Evolutionary conservation across 768 basidiomycete species (phyloP), one percentile per base, ranked within the genome.

Genomic region (Clitopilus hobsonii): DNA sequence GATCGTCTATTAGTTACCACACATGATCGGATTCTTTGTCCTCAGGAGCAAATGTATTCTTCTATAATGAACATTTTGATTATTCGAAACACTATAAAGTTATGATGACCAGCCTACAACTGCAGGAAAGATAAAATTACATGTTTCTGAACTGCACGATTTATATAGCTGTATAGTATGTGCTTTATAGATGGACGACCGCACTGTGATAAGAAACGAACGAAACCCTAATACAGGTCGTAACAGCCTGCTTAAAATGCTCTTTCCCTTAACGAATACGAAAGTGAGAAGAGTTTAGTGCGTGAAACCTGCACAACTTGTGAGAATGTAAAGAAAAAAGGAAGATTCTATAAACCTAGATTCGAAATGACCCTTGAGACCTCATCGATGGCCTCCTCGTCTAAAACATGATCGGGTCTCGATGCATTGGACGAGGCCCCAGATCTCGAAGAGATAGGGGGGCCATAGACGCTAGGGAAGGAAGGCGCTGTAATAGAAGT

Each of bases 381-480:
- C 62, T 89, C 88, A 54, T 88, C 85, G 53, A 82, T 78, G 23
- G 72, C 72, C 45, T 82, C 83, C 32, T 83, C 85, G 38, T 86
- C 85, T 55, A 78, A 67, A 55, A 66, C 67, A 52, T 64, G 69
- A 49, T 70, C 65, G 48, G 69, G 71, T 58, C 76, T 69, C 58
- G 79, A 80, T 20, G 69, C 67, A 52, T 76, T 74, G 22, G 74
- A 62, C 11, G 78, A 77, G 14, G 79, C 70, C 24, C 78, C 73
- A 5, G 76, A 69, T 54, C 74, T 69, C 23, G 70, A 59, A 10
- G 78, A 73, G 52, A 77, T 70, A 51, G 85, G 81, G 3, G 86
- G 82, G 1, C 83, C 89, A 65, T 92, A 92, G 8, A 93, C 91
- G 61, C 89, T 91, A 13, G 90, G 91, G 73, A 92, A 93, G 10